Evolutionary conservation across 768 basidiomycete species (phyloP).

Genomic region (Phanerodontia chrysosporium): DNA sequence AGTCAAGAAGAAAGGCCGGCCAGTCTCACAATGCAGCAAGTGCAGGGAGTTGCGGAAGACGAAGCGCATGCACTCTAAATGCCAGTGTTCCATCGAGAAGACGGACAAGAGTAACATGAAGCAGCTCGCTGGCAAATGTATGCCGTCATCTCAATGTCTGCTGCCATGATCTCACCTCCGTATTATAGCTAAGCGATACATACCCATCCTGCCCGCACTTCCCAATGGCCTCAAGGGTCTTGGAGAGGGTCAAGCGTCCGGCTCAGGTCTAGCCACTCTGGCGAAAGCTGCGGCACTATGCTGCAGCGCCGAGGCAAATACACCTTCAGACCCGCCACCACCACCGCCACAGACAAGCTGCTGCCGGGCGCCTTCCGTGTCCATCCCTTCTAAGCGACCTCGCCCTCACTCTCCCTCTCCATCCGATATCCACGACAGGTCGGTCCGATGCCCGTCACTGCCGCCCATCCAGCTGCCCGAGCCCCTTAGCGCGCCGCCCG

Average conservation of each 20-base stretch:
- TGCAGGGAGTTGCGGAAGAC: constrained; percentile 36
- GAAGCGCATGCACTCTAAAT: constrained; percentile 24
- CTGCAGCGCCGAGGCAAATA: constrained; percentile 9
- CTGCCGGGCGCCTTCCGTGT: neutral
- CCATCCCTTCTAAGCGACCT: constrained; percentile 1
- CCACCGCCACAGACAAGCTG: neutral
- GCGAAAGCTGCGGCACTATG: constrained; percentile 32
- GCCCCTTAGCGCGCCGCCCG: constrained; percentile 25
- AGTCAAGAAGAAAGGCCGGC: constrained; percentile 65
- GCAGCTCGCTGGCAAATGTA: constrained; percentile 12
- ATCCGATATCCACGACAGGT: neutral
- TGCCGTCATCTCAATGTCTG: neutral
- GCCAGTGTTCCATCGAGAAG: constrained; percentile 3
- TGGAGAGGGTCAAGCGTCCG: constrained; percentile 23
- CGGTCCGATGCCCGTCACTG: constrained; percentile 7
- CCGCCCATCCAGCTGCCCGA: constrained; percentile 5
- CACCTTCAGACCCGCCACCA: neutral
- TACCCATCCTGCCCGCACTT: constrained; percentile 65
- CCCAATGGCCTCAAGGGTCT: constrained; percentile 72
- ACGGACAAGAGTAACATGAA: constrained; percentile 7
- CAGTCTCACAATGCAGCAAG: constrained; percentile 47
- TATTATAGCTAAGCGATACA: constrained; percentile 39
- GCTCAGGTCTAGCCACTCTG: constrained; percentile 29
- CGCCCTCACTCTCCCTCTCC: neutral
- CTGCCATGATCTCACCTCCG: neutral